phyloP scores from a whole-genome alignment of 164 flowering plant genomes.

The Aristolochia contorta region DNA sequence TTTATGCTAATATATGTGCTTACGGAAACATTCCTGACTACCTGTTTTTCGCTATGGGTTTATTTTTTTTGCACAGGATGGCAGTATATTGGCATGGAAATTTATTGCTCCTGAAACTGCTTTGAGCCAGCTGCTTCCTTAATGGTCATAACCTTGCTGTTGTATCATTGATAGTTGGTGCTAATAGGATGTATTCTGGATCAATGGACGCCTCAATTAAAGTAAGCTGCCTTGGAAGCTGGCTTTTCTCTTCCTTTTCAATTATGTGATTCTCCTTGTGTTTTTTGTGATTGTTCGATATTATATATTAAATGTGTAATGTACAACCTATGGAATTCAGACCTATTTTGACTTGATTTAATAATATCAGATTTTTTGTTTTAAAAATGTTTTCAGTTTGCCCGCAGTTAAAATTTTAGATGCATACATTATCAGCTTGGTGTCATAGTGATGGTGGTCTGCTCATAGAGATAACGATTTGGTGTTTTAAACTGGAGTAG shows the following conservation, averaged over 20 bases:
- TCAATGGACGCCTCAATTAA: slow-evolving; percentile 81
- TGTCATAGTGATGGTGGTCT: no score
- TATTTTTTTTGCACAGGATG: slow-evolving; percentile 49
- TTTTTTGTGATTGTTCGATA: not conserved
- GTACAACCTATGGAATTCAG: not conserved
- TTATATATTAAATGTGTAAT: no score
- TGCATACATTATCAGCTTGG: no score
- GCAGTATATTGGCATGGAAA: slow-evolving; percentile 80
- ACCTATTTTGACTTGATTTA: no score
- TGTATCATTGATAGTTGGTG: slow-evolving; percentile 79
- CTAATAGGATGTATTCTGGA: slow-evolving; percentile 80
- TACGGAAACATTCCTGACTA: no score
- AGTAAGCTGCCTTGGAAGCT: slow-evolving; percentile 32
- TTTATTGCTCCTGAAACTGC: slow-evolving; percentile 44
- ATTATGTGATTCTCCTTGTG: not conserved
- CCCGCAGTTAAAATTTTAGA: no score
- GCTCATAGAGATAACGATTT: no score
- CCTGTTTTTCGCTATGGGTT: not conserved
- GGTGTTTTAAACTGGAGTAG: no score
- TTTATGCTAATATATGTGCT: no score
- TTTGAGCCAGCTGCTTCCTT: slow-evolving; percentile 90
- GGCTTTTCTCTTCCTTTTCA: not conserved
- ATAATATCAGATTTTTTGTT: no score
- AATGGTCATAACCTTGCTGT: slow-evolving; percentile 60
- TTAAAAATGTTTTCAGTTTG: no score